phyloP scores from a whole-genome alignment of 2,329 filamentous ascomycete species.

The Aspergillus floridensis region DNA sequence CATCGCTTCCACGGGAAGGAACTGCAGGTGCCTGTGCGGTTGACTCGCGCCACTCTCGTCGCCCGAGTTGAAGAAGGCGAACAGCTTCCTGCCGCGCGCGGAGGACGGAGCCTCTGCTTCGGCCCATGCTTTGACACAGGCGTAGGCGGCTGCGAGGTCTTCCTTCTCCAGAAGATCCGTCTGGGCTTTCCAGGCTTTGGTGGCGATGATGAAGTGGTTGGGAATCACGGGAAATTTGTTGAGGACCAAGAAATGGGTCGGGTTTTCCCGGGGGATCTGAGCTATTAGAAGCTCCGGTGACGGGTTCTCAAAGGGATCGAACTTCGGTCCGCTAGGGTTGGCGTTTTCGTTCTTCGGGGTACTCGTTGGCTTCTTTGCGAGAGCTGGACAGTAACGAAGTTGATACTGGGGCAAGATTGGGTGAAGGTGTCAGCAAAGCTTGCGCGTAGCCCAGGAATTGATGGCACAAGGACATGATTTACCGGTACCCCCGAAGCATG shows the following conservation, averaged over 20 bases:
- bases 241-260: constrained; percentile 43
- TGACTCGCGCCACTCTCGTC: constrained; percentile 50
- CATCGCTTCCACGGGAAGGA: constrained; percentile 49
- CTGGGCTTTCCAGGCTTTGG: constrained; percentile 43
- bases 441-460: background rate
- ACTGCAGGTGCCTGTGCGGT: constrained; percentile 49
- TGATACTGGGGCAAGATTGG: constrained; percentile 37
- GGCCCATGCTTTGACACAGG: constrained; percentile 44
- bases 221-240: constrained; percentile 51
- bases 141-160: constrained; percentile 43
- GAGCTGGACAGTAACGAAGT: constrained; percentile 49
- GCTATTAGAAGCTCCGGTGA: constrained; percentile 43
- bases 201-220: constrained; percentile 51
- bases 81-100: constrained; percentile 33
- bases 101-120: constrained; percentile 2
- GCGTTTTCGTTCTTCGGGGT: constrained; percentile 22
- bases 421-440: background rate
- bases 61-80: constrained; percentile 52
- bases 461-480: constrained; percentile 8
- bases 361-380: constrained; percentile 44
- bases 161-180: constrained; percentile 44
- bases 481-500: constrained; percentile 36
- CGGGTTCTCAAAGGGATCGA: constrained; percentile 47
- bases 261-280: constrained; percentile 34
- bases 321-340: constrained; percentile 26